Evolutionary conservation across 805 yeast species (phyloP), one percentile per base, ranked within the genome.

Genomic region (Saturnispora zaruensis): DNA sequence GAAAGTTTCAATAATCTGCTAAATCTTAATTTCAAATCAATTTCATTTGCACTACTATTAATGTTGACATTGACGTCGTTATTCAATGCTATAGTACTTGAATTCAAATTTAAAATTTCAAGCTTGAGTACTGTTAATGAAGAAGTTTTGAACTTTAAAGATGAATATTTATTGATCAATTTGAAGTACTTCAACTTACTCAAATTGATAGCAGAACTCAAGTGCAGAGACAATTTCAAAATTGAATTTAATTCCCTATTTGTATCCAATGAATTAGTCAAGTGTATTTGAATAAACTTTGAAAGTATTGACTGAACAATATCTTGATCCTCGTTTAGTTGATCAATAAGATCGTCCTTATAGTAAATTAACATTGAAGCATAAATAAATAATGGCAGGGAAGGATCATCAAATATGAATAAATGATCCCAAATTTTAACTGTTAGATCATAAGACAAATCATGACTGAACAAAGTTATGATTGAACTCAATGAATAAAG

Each of bases 391-490:
- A 87, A 58, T 5, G 78, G 74, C 14, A 75, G 66, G 2, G 72
- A 58, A 49, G 85, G 75, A 0, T 85, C 77, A 46, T 73, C 73
- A 43, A 77, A 67, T 18, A 82, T 71, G 36, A 89, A 66, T 6
- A 84, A 69, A 49, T 75, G 77, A 61, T 87, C 96, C 78, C 93
- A 87, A 3, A 91, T 64, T 3, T 73, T 64, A 50, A 78, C 70
- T 6, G 86, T 66, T 26, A 77, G 75, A 11, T 67, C 67, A 44
- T 75, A 66, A 32, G 70, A 66, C 18, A 77, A 55, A 52, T 87
- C 89, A 66, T 90, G 97, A 7, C 91, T 70, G 61, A 82, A 87
- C 43, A 87, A 57, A 1, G 98, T 88, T 33, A 91, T 70, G 1
- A 91, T 68, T 1, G 91, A 77, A 18, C 96, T 84, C 14, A 93